These are phyloP conservation scores for Pecoramyces ruminantium DNA, from an alignment of 192 early-diverging fungal genomes.

Conservation along the genomic window DNA sequence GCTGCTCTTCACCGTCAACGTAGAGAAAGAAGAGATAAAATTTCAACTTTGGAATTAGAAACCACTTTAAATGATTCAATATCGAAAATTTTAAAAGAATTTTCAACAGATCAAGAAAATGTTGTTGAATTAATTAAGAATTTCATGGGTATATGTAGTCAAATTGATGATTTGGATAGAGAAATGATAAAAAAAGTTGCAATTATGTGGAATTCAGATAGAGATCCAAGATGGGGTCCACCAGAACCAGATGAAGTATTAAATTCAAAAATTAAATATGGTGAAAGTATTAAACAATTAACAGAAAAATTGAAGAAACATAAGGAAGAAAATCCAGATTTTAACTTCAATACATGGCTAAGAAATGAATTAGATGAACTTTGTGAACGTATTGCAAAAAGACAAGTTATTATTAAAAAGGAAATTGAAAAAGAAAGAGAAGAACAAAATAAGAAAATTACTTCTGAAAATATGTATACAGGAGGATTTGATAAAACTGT, in stretches of 20 bases:
- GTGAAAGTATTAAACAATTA: slow-evolving; percentile 1
- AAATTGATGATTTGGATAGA: slow-evolving; percentile 23
- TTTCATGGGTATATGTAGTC: slow-evolving; percentile 6
- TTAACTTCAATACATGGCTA: slow-evolving; percentile 1
- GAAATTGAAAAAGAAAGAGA: slow-evolving; percentile 36
- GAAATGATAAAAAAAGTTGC: neutral
- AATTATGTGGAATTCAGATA: neutral
- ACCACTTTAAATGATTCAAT: neutral
- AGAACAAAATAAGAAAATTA: slow-evolving; percentile 50
- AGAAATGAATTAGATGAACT: neutral
- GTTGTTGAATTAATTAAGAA: slow-evolving; percentile 17
- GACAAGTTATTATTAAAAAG: slow-evolving; percentile 9
- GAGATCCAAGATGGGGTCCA: neutral
- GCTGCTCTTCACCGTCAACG: slow-evolving; percentile 74
- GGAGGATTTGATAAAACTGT: slow-evolving; percentile 48
- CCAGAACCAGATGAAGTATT: slow-evolving; percentile 8
- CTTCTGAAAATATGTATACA: slow-evolving; percentile 47
- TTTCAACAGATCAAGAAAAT: slow-evolving; percentile 8
- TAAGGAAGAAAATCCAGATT: slow-evolving; percentile 2
- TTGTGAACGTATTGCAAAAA: slow-evolving; percentile 1
- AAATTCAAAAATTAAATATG: slow-evolving; percentile 9
- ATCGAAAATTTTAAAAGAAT: slow-evolving; percentile 3
- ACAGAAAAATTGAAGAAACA: slow-evolving; percentile 2
- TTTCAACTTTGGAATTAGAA: slow-evolving; percentile 13
- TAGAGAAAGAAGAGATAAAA: slow-evolving; percentile 51